A percentile compares a stretch with the other conserved stretches of the same genome.
Conservation (phyloP, 2,329 filamentous ascomycete species). For the Ascochyta pisi region DNA sequence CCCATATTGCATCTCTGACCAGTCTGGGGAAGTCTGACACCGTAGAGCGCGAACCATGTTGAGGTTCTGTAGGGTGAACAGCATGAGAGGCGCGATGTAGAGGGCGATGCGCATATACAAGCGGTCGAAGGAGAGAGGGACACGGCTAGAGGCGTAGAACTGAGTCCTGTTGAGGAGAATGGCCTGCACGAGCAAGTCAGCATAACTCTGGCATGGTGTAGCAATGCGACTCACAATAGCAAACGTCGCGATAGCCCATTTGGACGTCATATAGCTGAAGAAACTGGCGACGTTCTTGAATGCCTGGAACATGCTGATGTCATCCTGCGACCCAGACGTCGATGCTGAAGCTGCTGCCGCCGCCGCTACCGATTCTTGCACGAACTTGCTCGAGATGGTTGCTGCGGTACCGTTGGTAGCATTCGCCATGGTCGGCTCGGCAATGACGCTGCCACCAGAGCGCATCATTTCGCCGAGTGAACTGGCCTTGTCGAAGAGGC, state of each 20-base stretch:
- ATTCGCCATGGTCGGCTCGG: slow-evolving; percentile 63
- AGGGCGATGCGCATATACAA: slow-evolving; percentile 53
- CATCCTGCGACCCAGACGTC: slow-evolving; percentile 35
- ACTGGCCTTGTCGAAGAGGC: slow-evolving; percentile 72
- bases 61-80: slow-evolving; percentile 65
- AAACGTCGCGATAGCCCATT: slow-evolving; percentile 88
- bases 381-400: slow-evolving; percentile 47
- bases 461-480: slow-evolving; percentile 65
- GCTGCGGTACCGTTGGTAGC: slow-evolving; percentile 49
- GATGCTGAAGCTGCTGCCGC: slow-evolving; percentile 49
- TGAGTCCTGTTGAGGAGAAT: slow-evolving; percentile 89
- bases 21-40: slow-evolving; percentile 75
- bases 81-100: slow-evolving; percentile 40
- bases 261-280: slow-evolving; percentile 73
- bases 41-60: slow-evolving; percentile 82
- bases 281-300: slow-evolving; percentile 79
- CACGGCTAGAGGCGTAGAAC: slow-evolving; percentile 88
- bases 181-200: slow-evolving; percentile 58
- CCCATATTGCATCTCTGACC: slow-evolving; percentile 56
- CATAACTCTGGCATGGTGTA: not conserved
- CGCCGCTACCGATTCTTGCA: slow-evolving; percentile 55
- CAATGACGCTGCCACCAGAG: slow-evolving; percentile 65
- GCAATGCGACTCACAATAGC: slow-evolving; percentile 63
- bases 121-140: slow-evolving; percentile 79
- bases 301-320: slow-evolving; percentile 57